Conservation (phyloP, 2,329 filamentous ascomycete genomes). For the Colletotrichum sp. region DNA sequence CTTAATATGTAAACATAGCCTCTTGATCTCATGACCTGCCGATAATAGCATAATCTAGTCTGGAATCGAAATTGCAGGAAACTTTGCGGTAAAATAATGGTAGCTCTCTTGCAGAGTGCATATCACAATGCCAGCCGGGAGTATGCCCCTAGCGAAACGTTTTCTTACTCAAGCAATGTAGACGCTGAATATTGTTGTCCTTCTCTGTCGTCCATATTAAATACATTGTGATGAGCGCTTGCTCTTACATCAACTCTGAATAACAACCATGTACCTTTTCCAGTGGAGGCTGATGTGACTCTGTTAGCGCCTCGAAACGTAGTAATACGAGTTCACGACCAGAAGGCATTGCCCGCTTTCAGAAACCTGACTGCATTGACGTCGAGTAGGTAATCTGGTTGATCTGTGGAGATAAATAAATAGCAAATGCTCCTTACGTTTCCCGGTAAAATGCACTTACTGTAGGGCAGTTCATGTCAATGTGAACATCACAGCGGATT, state of each 20-base stretch:
- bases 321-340: not conserved
- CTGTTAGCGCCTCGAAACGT: accelerated
- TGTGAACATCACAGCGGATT: not conserved
- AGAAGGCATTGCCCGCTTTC: not conserved
- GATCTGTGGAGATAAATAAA: not conserved
- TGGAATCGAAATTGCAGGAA: not conserved
- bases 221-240: too few relatives aligned
- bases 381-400: not conserved
- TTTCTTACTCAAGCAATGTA: not conserved
- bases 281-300: not conserved
- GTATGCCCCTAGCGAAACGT: not conserved
- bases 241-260: too few relatives aligned
- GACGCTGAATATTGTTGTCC: not conserved
- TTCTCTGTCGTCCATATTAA: too few relatives aligned
- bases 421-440: not conserved
- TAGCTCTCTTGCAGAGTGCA: too few relatives aligned
- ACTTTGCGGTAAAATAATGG: not conserved
- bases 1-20: not conserved
- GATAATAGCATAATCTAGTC: not conserved
- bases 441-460: not conserved
- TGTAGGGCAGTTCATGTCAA: not conserved
- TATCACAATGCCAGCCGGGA: too few relatives aligned
- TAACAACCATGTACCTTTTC: not conserved
- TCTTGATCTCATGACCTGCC: not conserved
- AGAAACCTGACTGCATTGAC: not conserved